phyloP scores from a whole-genome alignment of 768 basidiomycete species.

The Hydnomerulius pinastri region DNA sequence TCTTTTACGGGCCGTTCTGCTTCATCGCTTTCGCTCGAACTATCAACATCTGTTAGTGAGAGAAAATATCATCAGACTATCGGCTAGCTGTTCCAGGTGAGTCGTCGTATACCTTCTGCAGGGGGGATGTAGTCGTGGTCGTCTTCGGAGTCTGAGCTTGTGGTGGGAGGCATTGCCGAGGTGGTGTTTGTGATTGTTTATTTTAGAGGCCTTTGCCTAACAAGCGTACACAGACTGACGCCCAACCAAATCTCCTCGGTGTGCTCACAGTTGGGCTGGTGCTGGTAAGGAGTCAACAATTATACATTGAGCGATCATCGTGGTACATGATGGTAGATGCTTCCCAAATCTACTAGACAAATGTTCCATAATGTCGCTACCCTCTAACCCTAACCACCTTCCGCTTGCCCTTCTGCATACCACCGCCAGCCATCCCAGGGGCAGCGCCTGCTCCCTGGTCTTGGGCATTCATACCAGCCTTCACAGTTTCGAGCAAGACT shows the following conservation, averaged over 20 bases:
- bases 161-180: conserved; percentile 19
- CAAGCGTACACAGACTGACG: conserved; percentile 21
- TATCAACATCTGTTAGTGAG: conserved; percentile 27
- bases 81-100: background rate
- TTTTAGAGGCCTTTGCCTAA: conserved; percentile 21
- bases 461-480: conserved; percentile 78
- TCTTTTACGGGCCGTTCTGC: conserved; percentile 35
- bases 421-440: conserved; percentile 29
- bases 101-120: conserved; percentile 33
- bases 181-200: conserved; percentile 31
- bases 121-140: conserved; percentile 65
- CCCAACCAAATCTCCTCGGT: no score
- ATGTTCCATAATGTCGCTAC: conserved; percentile 21
- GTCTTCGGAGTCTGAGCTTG: conserved; percentile 62
- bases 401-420: conserved; percentile 69
- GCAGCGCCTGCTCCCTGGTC: conserved; percentile 46
- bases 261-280: no score
- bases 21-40: conserved; percentile 37
- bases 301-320: conserved; percentile 2
- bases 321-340: conserved; percentile 24
- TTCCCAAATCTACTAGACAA: conserved; percentile 10
- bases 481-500: conserved; percentile 79
- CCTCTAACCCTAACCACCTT: conserved; percentile 78
- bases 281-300: no score
- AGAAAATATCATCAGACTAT: conserved; percentile 1